Evolutionary conservation across 2,329 filamentous ascomycete genomes (phyloP).

Genomic region (Botryotinia calthae): DNA sequence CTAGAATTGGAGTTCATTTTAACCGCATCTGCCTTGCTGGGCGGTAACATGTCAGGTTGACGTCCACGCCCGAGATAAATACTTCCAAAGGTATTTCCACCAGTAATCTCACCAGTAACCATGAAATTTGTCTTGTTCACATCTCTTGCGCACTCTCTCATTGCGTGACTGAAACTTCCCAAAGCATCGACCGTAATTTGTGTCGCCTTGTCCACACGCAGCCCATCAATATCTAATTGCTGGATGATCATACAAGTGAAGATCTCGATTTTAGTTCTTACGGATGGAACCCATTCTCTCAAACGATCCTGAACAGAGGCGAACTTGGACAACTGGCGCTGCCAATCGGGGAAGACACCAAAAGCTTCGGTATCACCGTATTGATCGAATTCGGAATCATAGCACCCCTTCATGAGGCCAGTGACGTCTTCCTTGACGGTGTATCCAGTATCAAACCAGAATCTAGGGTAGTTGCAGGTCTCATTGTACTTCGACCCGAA

Average conservation of each 20-base stretch:
- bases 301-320: constrained; percentile 65
- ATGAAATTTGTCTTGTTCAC: constrained; percentile 63
- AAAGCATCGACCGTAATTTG: constrained; percentile 62
- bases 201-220: constrained; percentile 64
- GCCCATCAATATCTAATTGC: constrained; percentile 64
- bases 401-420: constrained; percentile 52
- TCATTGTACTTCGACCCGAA: constrained; percentile 54
- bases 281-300: constrained; percentile 60
- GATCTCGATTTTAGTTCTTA: constrained; percentile 55
- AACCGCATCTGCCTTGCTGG: constrained; percentile 49
- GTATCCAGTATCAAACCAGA: constrained; percentile 57
- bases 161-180: constrained; percentile 54
- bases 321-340: constrained; percentile 64
- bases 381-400: constrained; percentile 61
- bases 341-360: constrained; percentile 61
- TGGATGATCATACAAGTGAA: constrained; percentile 63
- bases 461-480: constrained; percentile 56
- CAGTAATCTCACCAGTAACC: constrained; percentile 61
- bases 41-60: constrained; percentile 52
- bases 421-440: constrained; percentile 44
- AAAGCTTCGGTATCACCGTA: constrained; percentile 57
- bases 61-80: constrained; percentile 62
- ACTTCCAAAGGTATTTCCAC: constrained; percentile 58
- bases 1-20: constrained; percentile 45
- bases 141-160: constrained; percentile 55